phyloP scores from a whole-genome alignment of 2,329 filamentous ascomycete genomes.

The Aschersonia sp. region DNA sequence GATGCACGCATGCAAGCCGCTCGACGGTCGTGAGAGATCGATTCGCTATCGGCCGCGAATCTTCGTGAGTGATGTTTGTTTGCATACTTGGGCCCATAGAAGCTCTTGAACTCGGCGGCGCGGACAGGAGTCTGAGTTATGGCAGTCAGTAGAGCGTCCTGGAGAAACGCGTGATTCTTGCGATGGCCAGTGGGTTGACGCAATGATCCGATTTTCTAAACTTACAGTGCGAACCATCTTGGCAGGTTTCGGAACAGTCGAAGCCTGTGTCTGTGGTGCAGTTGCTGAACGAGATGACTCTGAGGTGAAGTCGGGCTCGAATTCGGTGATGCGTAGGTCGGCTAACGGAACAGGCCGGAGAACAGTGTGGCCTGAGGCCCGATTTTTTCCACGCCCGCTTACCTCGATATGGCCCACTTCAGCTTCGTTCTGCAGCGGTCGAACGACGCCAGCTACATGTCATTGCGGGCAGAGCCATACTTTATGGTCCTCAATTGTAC shows the following conservation, averaged over 20 bases:
- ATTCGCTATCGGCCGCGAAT: background rate
- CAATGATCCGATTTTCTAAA: constrained; percentile 1
- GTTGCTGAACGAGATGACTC: constrained; percentile 13
- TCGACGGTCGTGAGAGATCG: background rate
- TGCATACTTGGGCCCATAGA: constrained; percentile 51
- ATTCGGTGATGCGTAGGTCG: constrained; percentile 16
- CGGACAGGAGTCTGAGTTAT: constrained; percentile 28
- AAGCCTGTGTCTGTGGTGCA: constrained; percentile 17
- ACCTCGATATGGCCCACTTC: constrained; percentile 7
- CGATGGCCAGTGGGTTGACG: too few species aligned
- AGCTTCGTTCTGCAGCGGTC: constrained; percentile 1
- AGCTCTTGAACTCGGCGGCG: constrained; percentile 41
- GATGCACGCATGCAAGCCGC: background rate
- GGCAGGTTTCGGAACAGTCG: constrained; percentile 14
- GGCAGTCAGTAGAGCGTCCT: constrained; percentile 14
- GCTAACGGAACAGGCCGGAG: constrained; percentile 17
- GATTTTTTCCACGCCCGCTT: background rate
- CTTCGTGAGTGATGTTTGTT: background rate
- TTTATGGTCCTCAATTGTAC: too few species aligned
- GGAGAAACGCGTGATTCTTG: too few species aligned
- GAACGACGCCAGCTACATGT: too few species aligned
- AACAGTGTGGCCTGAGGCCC: constrained; percentile 15
- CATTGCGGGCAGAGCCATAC: too few species aligned
- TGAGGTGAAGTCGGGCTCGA: background rate
- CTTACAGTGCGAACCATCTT: constrained; percentile 28